Base-by-base conservation (phyloP, 352 stramenopile genomes). In the Phytophthora boehmeriae region DNA sequence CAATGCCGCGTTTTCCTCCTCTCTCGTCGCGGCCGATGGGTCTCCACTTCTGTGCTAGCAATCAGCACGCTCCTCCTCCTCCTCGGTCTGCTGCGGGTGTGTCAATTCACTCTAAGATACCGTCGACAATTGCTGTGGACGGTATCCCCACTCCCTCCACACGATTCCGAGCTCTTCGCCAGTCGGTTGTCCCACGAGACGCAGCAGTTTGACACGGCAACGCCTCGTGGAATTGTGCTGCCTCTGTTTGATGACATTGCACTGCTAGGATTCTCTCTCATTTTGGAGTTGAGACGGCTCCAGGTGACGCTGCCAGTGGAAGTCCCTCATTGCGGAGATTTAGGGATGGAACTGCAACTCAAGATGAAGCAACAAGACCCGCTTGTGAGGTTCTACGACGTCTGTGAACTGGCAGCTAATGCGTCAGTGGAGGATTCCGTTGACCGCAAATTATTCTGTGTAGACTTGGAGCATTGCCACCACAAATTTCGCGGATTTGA, bases 321-420 rank as follows among this genome's bases (percentile, higher is more conserved):
- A 34, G 65, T 88, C 2, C 75, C 81, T 2, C 74, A 90, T 41
- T 90, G 80, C 47, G 80, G 77, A 35, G 80, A 90, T 38, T 66
- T 90, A 36, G 71, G 48, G 17, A 30, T 49, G 2, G 30, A 59
- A 11, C 39, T 81, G 16, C 68, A 76, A 47, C 45, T 50, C 1
- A 48, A 54, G 45, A 59, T 86, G 52, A 60, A 54, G n/a, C 19
- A 50, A 22, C 39, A 66, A 1, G 46, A 71, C 36, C 45, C 60
- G 2, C 59, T 69, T 2, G 28, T 88, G 20, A 54, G 45, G 20
- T 73, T 90, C 11, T 82, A 84, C 41, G 71, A 88, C 41, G 73
- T 88, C 2, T 90, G 80, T 38, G 63, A 78, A 14, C 30, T 70
- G 11, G 79, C 79, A 25, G 58, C 64, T 5, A 44, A 11, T 45